Evolutionary conservation across 1,284 basidiomycete genomes (phyloP).

Genomic region (Trichosporon coremiiforme): DNA sequence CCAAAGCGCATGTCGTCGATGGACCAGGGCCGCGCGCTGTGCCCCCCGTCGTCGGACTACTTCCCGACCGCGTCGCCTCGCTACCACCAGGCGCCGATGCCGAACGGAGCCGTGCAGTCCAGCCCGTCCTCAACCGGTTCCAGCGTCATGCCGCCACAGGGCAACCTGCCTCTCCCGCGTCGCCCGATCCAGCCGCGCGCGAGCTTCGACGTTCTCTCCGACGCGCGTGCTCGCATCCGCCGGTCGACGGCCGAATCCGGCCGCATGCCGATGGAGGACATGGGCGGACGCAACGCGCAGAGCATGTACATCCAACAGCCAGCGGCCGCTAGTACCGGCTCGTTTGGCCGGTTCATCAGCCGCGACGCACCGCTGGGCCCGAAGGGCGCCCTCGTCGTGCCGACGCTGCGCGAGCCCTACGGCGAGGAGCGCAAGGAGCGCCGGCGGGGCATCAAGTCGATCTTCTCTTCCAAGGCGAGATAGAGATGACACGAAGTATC

Average conservation of each 20-base stretch:
- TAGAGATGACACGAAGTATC: background rate
- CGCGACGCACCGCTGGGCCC: slow-evolving; percentile 12
- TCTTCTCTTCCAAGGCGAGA: slow-evolving; percentile 27
- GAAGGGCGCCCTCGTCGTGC: background rate
- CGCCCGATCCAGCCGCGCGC: slow-evolving; percentile 33
- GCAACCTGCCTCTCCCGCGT: slow-evolving; percentile 14
- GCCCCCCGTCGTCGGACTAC: slow-evolving; percentile 29
- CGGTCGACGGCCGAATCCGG: slow-evolving; percentile 26
- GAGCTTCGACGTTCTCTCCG: slow-evolving; percentile 29
- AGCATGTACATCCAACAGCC: slow-evolving; percentile 42
- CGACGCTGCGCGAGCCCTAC: slow-evolving; percentile 16
- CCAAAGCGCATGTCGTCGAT: slow-evolving; percentile 30
- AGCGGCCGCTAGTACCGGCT: slow-evolving; percentile 33
- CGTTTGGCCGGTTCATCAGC: slow-evolving; percentile 33
- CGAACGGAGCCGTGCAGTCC: slow-evolving; percentile 13
- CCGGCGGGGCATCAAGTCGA: slow-evolving; percentile 32
- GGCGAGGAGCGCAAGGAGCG: slow-evolving; percentile 32
- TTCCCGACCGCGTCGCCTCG: slow-evolving; percentile 34
- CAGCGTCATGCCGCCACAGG: slow-evolving; percentile 4
- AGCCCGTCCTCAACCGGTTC: slow-evolving; percentile 9
- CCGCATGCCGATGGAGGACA: slow-evolving; percentile 8
- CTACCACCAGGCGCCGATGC: slow-evolving; percentile 26
- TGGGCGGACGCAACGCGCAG: slow-evolving; percentile 29
- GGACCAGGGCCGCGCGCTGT: slow-evolving; percentile 13
- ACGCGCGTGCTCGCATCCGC: slow-evolving; percentile 23